These are phyloP conservation scores for Kitagawia praeruptora DNA, from an alignment of 129 eudicot species.

Conservation along the genomic window DNA sequence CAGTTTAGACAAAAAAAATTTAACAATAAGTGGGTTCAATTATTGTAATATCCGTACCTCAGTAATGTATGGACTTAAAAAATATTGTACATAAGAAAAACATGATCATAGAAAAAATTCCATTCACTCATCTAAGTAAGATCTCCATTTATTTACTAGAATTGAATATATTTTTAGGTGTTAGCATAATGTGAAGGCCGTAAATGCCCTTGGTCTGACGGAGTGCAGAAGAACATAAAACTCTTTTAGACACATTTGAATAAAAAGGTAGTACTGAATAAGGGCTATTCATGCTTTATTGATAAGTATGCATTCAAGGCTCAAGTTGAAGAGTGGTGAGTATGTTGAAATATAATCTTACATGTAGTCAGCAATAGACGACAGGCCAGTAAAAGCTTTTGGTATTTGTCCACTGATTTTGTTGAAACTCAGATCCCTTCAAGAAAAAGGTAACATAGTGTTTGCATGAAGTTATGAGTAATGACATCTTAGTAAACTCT, in stretches of 20 bases:
- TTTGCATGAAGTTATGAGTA: background rate
- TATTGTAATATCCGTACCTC: background rate
- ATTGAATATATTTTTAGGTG: background rate
- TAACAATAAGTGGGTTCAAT: background rate
- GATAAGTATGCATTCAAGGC: background rate
- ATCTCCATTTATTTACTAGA: background rate
- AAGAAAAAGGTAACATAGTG: conserved; percentile 6
- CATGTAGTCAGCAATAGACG: conserved; percentile 10
- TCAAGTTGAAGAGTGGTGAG: background rate
- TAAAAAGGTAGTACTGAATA: background rate
- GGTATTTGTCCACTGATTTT: conserved; percentile 37
- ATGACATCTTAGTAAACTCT: background rate
- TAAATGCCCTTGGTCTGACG: background rate
- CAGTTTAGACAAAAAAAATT: background rate
- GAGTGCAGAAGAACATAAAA: background rate
- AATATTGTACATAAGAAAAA: too few relatives aligned
- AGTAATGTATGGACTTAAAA: background rate
- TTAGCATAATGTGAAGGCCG: background rate
- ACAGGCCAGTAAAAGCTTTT: background rate
- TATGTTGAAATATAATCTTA: conserved; percentile 17
- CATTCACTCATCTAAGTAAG: background rate
- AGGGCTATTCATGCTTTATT: background rate
- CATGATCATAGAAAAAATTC: too few relatives aligned
- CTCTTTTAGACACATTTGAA: background rate
- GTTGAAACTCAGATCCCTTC: conserved; percentile 49